Evolutionary conservation across 768 basidiomycete species (phyloP), one percentile per base, ranked within the genome.

Genomic region (Dentipellis fragilis): DNA sequence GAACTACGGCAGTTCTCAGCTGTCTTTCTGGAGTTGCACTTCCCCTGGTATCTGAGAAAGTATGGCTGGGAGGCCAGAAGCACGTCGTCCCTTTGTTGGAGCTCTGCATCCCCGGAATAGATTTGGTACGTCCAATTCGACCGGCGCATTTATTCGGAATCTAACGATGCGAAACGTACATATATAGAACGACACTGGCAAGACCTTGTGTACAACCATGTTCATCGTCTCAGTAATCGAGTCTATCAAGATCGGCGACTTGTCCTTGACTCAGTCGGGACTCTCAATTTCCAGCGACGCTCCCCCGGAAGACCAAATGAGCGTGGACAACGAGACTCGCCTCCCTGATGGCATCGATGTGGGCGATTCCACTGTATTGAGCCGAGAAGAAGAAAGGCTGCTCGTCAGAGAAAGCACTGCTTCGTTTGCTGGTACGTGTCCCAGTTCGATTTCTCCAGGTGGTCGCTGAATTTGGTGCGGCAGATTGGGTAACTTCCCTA

Each of bases 1-100:
- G 94, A 40, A 96, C 94, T 4, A 93, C 92, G 2, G 89, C 94
- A 1, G 90, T 92, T 10, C 75, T 97, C 47, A 89, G 86, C 52
- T 87, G 89, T 67, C 77, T 97, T 29, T 80, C 87, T 17, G 84
- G 82, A 2, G 81, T 93, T 23, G 74, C 89, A 16, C 76, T 85
- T 4, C 85, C 91, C 10, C 69, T 97, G 16, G 80, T 89, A 2
- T 83, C 82, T 3, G 88, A 93, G 64, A 80, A 73, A 22, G 65
- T 87, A 29, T 96, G 91, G 85, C 74, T 88, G 4, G 82, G 84
- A 8, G 94, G 95, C 0, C 92, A 92, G 67, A 90, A 89, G 66
- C 88, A 94, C 65, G 71, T 98, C 40, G 72, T 93, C 4, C 90
- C 92, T 12, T 75, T 97, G 34, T 79, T 98, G 49, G 92, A 95